Percentiles rank a stretch among this genome's conserved stretches.
Evolutionary conservation across 352 stramenopile species (phyloP).

Genomic region (Pythium phragmitis): DNA sequence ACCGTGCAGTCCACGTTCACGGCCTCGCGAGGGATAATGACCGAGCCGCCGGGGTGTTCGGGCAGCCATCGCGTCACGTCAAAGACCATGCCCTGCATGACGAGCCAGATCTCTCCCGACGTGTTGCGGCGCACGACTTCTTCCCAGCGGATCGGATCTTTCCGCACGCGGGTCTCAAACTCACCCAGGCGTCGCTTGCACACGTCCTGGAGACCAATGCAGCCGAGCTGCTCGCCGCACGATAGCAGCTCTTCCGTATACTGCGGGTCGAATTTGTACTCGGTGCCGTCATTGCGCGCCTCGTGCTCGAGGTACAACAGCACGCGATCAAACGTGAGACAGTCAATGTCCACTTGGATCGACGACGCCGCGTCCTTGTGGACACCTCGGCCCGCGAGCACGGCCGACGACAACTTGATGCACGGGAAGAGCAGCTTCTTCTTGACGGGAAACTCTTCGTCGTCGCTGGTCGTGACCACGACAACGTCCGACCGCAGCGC

Average conservation of each 20-base stretch:
- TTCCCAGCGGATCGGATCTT: constrained; percentile 76
- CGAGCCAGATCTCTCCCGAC: constrained; percentile 74
- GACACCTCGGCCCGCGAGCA: constrained; percentile 68
- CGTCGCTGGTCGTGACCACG: constrained; percentile 75
- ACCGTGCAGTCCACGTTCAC: constrained; percentile 87
- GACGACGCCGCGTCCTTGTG: constrained; percentile 67
- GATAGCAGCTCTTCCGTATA: constrained; percentile 71
- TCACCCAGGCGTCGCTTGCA: constrained; percentile 70
- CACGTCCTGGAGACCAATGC: constrained; percentile 72
- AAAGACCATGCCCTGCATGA: constrained; percentile 89
- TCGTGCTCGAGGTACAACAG: constrained; percentile 87
- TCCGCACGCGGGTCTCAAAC: constrained; percentile 81
- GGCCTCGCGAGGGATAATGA: constrained; percentile 82
- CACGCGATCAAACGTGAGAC: constrained; percentile 87
- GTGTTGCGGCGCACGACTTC: constrained; percentile 79
- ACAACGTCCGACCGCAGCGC: constrained; percentile 72
- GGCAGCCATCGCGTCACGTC: constrained; percentile 88
- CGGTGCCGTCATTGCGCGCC: constrained; percentile 52
- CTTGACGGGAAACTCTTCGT: constrained; percentile 89
- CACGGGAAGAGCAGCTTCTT: constrained; percentile 89
- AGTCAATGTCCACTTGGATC: constrained; percentile 81
- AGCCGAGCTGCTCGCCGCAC: constrained; percentile 67
- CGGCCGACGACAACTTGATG: constrained; percentile 83
- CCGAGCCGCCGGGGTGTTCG: constrained; percentile 81
- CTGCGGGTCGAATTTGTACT: constrained; percentile 82